Evolutionary conservation across 2,329 filamentous ascomycete species (phyloP).

Genomic region (Nemania sp.): DNA sequence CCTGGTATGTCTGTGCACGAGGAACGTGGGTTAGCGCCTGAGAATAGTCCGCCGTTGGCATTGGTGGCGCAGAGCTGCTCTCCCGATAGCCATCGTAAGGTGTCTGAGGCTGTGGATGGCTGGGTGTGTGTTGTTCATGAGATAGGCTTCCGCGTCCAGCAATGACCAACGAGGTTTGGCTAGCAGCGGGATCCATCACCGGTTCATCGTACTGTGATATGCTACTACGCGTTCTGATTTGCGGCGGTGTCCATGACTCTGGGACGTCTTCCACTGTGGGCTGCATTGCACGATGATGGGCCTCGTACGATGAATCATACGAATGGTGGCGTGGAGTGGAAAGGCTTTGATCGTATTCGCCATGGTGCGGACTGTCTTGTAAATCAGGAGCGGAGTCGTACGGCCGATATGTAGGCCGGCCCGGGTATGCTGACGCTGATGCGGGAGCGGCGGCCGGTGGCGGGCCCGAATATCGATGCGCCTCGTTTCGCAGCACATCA

Average conservation of each 20-base stretch:
- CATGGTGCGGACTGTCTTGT: conserved; percentile 38
- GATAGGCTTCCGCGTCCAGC: conserved; percentile 42
- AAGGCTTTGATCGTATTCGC: conserved; percentile 42
- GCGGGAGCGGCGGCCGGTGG: conserved; percentile 38
- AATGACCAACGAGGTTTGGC: conserved; percentile 52
- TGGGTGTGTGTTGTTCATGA: conserved; percentile 38
- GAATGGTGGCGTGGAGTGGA: conserved; percentile 52
- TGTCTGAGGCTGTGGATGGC: conserved; percentile 32
- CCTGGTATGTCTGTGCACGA: conserved; percentile 32
- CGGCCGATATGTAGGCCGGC: conserved; percentile 56
- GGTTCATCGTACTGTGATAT: conserved; percentile 43
- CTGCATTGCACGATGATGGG: conserved; percentile 57
- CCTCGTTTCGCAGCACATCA: conserved; percentile 60
- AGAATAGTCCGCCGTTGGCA: conserved; percentile 42
- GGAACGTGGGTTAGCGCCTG: conserved; percentile 35
- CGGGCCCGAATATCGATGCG: conserved; percentile 54
- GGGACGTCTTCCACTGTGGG: conserved; percentile 67
- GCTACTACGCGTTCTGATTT: conserved; percentile 31
- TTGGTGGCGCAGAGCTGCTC: conserved; percentile 37
- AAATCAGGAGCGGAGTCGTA: conserved; percentile 52
- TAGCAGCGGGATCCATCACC: conserved; percentile 45
- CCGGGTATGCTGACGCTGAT: conserved; percentile 52
- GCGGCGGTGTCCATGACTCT: conserved; percentile 50
- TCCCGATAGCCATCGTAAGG: conserved; percentile 40
- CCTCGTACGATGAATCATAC: conserved; percentile 53